Evolutionary conservation across 768 basidiomycete genomes (phyloP), one percentile per base, ranked within the genome.

Genomic region (Leccinum broughii): DNA sequence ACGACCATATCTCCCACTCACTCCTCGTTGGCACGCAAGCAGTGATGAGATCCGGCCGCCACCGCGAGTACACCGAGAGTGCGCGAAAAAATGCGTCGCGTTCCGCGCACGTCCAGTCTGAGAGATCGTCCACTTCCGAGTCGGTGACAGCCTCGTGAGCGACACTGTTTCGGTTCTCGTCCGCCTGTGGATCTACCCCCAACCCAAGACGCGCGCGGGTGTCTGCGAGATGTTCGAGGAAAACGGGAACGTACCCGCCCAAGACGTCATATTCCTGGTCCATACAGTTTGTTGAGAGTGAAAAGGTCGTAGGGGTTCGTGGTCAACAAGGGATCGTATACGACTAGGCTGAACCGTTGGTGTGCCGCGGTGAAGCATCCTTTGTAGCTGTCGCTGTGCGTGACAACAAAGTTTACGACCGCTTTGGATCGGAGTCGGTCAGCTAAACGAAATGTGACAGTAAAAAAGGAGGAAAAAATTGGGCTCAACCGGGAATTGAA

Each of bases 41-140:
- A 0, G 90, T 85, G 54, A 95, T 88, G 51, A 93, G 80, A 71
- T 94, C 93, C 1, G 91, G 89, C 22, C 90, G 76, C 48, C 89
- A 78, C 26, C 89, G 81, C 20, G 92, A 93, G 72, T 89, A 76
- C 2, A 85, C 70, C 28, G 81, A 73, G 22, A 94, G 72, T 0
- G 82, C 87, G 70, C 84, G 87, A 71, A 93, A 94, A 74, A 94
- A 91, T 0, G 68, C 63, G 28, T 85, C 78, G 62, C 89, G 88
- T 67, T 95, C 93, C n/a, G 74, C 64, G 1, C 79, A 70, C 4
- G 87, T 85, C 92, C 92, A 94, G 59, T 75, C 4, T 7, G 67
- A 39, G 39, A 9, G 20, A 0, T 54, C 9, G 6, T 22, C 32
- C n/a, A 50, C 24, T 30, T 17, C 28, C 17, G 54, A 22, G 30